phyloP scores from a whole-genome alignment of 2,329 filamentous ascomycete species.

The Curvularia sp. region DNA sequence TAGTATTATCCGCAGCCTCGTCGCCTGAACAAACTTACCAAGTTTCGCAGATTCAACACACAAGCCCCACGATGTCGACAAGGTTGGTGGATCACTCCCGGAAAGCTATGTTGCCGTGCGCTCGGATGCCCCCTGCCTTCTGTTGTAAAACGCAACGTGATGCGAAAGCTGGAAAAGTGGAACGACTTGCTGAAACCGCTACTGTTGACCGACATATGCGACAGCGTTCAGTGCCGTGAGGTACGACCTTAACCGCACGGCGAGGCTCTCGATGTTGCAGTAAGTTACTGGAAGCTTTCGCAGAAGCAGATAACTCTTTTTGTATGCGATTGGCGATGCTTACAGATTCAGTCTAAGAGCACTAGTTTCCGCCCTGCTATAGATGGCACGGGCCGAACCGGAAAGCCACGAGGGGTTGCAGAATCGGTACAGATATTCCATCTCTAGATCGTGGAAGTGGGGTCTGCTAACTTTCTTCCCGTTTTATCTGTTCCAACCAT shows the following conservation, averaged over 20 bases:
- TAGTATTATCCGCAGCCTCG: neutral
- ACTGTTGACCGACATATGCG: conserved; percentile 10
- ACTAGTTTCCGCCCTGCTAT: neutral
- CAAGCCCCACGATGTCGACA: conserved; percentile 1
- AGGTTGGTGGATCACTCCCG: neutral
- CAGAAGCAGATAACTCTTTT: neutral
- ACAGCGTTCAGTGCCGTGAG: conserved; percentile 5
- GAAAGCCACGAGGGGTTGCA: neutral
- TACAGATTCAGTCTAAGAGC: neutral
- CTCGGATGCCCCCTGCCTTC: conserved; percentile 15
- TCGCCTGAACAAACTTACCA: conserved; percentile 22
- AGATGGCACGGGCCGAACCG: neutral
- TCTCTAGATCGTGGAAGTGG: neutral
- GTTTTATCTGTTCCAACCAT: neutral
- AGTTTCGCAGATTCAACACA: conserved; percentile 10
- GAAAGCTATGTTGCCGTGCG: conserved; percentile 11
- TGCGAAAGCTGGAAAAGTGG: conserved; percentile 16
- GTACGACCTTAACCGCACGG: neutral
- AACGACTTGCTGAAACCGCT: conserved; percentile 27
- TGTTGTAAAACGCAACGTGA: conserved; percentile 24
- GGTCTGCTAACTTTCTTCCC: neutral
- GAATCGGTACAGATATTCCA: neutral
- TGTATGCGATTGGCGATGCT: neutral
- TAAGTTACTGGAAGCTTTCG: neutral
- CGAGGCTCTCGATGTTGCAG: neutral